Conservation (phyloP, 805 yeast species). For the Starmerella geochares region DNA sequence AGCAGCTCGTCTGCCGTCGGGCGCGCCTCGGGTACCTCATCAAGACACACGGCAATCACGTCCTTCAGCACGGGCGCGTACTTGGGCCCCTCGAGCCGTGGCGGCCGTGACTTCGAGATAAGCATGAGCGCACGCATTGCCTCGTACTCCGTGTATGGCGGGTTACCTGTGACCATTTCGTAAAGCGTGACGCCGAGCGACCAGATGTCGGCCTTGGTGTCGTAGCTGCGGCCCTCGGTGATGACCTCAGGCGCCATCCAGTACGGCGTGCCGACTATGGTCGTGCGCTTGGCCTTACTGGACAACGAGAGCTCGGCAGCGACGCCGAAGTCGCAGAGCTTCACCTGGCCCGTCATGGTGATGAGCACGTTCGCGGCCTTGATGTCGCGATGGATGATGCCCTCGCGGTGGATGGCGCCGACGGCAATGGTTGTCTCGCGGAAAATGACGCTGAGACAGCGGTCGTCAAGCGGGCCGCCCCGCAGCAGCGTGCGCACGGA, state of each 20-base stretch:
- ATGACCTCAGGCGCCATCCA: slow-evolving; percentile 52
- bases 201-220: slow-evolving; percentile 91
- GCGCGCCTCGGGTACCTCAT: slow-evolving; percentile 85
- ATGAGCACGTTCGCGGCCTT: slow-evolving; percentile 93
- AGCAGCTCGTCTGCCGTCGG: slow-evolving; percentile 75
- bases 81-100: slow-evolving; percentile 83
- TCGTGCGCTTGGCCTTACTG: slow-evolving; percentile 60
- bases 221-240: slow-evolving; percentile 36
- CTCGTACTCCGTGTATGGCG: slow-evolving; percentile 93
- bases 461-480: slow-evolving; percentile 83
- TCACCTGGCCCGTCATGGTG: slow-evolving; percentile 78
- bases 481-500: slow-evolving; percentile 72
- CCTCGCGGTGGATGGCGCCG: slow-evolving; percentile 70
- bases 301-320: slow-evolving; percentile 83
- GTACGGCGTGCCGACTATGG: slow-evolving; percentile 64
- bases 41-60: slow-evolving; percentile 80
- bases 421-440: slow-evolving; percentile 74
- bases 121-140: slow-evolving; percentile 90
- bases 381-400: slow-evolving; percentile 90
- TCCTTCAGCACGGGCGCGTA: slow-evolving; percentile 71
- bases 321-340: slow-evolving; percentile 94
- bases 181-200: slow-evolving; percentile 87
- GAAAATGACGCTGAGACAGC: slow-evolving; percentile 68
- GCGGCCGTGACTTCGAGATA: slow-evolving; percentile 87
- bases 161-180: slow-evolving; percentile 94